phyloP scores from a whole-genome alignment of 148 eudicot species.

The Euryodendron excelsum region DNA sequence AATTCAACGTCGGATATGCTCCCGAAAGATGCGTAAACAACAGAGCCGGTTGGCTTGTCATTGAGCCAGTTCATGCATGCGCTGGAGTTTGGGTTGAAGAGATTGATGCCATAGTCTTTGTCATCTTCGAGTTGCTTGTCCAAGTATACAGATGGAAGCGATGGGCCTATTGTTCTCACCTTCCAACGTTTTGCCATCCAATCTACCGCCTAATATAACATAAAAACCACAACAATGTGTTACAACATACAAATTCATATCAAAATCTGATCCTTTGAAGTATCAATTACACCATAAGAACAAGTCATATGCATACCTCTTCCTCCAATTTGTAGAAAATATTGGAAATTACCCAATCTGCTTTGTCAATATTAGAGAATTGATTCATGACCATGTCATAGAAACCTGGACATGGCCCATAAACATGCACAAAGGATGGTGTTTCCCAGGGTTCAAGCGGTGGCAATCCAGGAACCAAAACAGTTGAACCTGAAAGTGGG shows the following conservation, averaged over 20 bases:
- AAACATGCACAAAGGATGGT: slow-evolving; percentile 33
- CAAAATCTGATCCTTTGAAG: not conserved
- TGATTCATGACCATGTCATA: slow-evolving; percentile 31
- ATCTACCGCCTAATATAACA: slow-evolving; percentile 34
- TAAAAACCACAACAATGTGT: too few species aligned
- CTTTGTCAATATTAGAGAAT: slow-evolving; percentile 39
- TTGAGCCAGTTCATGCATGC: slow-evolving; percentile 44
- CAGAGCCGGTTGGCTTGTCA: slow-evolving; percentile 38
- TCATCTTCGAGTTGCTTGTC: slow-evolving; percentile 51
- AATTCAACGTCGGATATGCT: slow-evolving; percentile 36
- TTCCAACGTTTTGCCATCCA: slow-evolving; percentile 41
- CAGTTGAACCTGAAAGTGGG: slow-evolving; percentile 14
- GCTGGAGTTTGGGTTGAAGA: slow-evolving; percentile 29
- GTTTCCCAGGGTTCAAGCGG: slow-evolving; percentile 31
- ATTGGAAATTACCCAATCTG: slow-evolving; percentile 42
- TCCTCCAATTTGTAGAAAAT: slow-evolving; percentile 45
- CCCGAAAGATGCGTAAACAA: slow-evolving; percentile 63
- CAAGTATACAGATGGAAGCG: slow-evolving; percentile 55
- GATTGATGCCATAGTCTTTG: slow-evolving; percentile 48
- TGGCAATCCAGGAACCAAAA: slow-evolving; percentile 48
- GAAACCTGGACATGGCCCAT: slow-evolving; percentile 32
- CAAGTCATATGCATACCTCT: slow-evolving; percentile 29
- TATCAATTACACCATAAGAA: too few species aligned
- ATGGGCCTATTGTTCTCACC: slow-evolving; percentile 53
- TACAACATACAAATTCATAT: too few species aligned